These are phyloP conservation scores for Chamaecyparis obtusa DNA, from an alignment of 75 land plant genomes.

Conservation along the genomic window DNA sequence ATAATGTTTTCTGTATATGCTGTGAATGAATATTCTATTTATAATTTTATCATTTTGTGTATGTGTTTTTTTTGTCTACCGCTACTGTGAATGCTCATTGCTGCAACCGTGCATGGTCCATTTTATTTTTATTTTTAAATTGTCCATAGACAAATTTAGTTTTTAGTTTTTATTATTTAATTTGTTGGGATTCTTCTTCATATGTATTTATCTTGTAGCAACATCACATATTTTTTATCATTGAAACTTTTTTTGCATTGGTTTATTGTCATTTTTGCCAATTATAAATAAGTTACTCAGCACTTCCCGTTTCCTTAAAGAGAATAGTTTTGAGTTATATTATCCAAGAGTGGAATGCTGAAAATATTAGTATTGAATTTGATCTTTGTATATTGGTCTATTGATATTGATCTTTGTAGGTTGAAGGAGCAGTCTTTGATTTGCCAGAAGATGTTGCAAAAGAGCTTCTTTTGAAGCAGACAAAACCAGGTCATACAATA, in stretches of 20 bases:
- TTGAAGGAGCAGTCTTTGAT: conserved; percentile 91
- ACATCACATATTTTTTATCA: background rate
- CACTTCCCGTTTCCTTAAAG: background rate
- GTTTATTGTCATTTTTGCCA: background rate
- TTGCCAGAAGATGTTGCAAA: conserved; percentile 92
- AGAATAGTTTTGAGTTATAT: background rate
- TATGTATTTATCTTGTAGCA: background rate
- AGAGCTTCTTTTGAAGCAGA: conserved; percentile 65
- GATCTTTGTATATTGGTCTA: background rate
- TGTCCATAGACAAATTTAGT: background rate
- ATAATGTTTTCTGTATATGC: background rate
- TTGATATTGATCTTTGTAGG: conserved; percentile 24
- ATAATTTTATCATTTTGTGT: background rate
- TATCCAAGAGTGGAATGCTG: background rate
- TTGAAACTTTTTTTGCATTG: background rate
- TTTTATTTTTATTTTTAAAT: background rate
- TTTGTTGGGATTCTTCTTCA: background rate
- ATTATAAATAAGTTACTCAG: background rate
- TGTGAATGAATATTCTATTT: background rate
- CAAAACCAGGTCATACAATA: conserved; percentile 63
- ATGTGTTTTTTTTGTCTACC: background rate
- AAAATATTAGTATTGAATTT: background rate
- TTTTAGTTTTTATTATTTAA: background rate
- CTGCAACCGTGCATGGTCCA: background rate
- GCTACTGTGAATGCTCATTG: background rate